Base-by-base conservation (phyloP, 805 yeast species). In the Saturnispora serradocipensis region DNA sequence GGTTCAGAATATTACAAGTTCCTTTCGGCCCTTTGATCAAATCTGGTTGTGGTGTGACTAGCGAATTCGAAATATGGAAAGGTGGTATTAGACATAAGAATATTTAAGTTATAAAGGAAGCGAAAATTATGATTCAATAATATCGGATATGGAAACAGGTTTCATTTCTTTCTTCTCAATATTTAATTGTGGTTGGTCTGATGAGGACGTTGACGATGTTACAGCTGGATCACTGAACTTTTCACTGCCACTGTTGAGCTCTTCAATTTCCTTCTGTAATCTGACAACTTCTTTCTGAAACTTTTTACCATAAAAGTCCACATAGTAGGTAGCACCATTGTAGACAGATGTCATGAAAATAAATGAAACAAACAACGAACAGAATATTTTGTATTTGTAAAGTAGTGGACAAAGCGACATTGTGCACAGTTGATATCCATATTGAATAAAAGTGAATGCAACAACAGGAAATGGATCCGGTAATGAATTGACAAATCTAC, bases 251-350 rank as follows among this genome's bases (percentile, higher is more conserved):
- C 16, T 35, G n/a, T 48, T 48, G 5, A 34, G 13, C 11, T 47
- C 45, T 13, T 76, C 74, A n/a, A 91, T 77, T 62, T 90, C 97
- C 15, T 66, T 65, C 65, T 81, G 85, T 61, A 91, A 71, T 59
- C 79, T 78, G 25, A 72, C 68, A 24, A 91, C 89, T 65, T 93
- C 97, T 60, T 84, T 87, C 61, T 89, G 95, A 61, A 89, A 82
- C 57, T 90, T 78, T 64, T 82, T 85, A 20, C 98, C 98, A 68
- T 89, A 93, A 48, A 84, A 84, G 61, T 91, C 98, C 52, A 93
- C 76, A 65, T 91, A 91, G 64, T 88, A 91, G 0, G 96, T 88
- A 2, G 98, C 99, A 28, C 99, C 99, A 58, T 93, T 90, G 65
- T 84, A 88, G 42, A 89, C 74, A 1, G 98, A 95, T 65, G 80